Evolutionary conservation across 2,329 filamentous ascomycete genomes (phyloP), one percentile per base, ranked within the genome.

Genomic region (Elsinoe batatas): DNA sequence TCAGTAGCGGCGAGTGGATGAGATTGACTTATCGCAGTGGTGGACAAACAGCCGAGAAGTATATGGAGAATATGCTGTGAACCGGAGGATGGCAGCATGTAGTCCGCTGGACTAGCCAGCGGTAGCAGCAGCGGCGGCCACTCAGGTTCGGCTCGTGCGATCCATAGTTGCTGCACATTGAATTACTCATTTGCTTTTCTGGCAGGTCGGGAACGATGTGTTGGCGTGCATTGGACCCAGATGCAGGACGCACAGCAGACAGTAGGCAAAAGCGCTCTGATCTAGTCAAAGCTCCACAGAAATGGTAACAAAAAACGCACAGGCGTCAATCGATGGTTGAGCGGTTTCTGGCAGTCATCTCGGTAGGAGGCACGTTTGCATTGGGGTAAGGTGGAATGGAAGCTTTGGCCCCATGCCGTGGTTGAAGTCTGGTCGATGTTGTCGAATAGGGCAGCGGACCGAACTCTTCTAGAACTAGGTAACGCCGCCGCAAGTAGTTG

Each of bases 161-260:
- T 54, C 53, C 53, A 54, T 54, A 44, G 26, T 40, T 40, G n/a
- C 26, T 53, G 50, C 35, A 53, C 50, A 22, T 40, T 33, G 17
- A 42, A 42, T 35, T 54, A 44, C 30, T 42, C 53, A 37, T 47
- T 30, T 55, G 53, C 53, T 55, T 46, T 55, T 55, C 37, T 55
- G 53, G 55, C 55, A 57, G 55, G 33, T 43, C 55, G 44, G 47
- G 35, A 53, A 40, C 42, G 55, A 57, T 57, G 55, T 53, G 55
- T 42, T 57, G 55, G 55, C 55, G 55, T 57, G 55, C 55, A 53
- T 42, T 42, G 46, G 36, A 50, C 54, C 26, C 54, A 56, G 44
- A 51, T 35, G 51, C 36, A 44, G 40, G 26, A 55, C 32, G 53
- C 37, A 44, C 53, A 46, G 32, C 20, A 18, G 53, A 26, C 26